Evolutionary conservation across 2,329 filamentous ascomycete species (phyloP), one percentile per base, ranked within the genome.

Genomic region (Fusarium sp.): DNA sequence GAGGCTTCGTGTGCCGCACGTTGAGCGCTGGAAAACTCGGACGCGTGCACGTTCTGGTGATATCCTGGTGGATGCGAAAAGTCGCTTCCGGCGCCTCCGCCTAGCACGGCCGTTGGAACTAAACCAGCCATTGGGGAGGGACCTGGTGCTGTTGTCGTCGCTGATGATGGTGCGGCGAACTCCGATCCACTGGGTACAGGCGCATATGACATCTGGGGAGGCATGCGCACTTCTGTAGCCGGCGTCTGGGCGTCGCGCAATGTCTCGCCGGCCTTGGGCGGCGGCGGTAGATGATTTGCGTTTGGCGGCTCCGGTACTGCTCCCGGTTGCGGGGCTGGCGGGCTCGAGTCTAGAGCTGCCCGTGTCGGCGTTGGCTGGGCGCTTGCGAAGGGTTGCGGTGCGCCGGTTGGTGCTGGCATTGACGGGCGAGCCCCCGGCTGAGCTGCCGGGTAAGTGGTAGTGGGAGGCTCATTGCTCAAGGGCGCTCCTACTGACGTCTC

Each of bases 321-420:
- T 49, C 84, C 84, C 33, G 85, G 84, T 64, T 87, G 84, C 27
- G 85, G 84, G 59, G 80, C 75, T 51, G 84, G 80, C 43, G 84
- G 84, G 14, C 74, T 75, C 39, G 72, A 64, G 44, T 64, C 57
- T 23, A 67, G 60, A 43, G 71, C 58, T 39, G 71, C 71, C 58
- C 70, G 73, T 9, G 80, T 82, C 42, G 79, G 78, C 33, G 80
- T 80, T 53, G 80, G 77, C 46, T 75, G 76, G 47, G 74, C 61
- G 23, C 74, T 71, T 52, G 71, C 67, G 61, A 76, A 75, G 46
- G 72, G 66, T 31, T 70, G 70, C 52, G 70, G 70, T 43, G 74
- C 70, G 37, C 74, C 75, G 15, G 82, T 84, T 38, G 78, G 74
- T 29, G 71, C 72, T 42, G 82, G 78, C 42, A 81, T 69, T 14